Percentiles rank a stretch among this genome's conserved stretches.
Evolutionary conservation across 768 basidiomycete species (phyloP).

Genomic region (Zangia roseola): DNA sequence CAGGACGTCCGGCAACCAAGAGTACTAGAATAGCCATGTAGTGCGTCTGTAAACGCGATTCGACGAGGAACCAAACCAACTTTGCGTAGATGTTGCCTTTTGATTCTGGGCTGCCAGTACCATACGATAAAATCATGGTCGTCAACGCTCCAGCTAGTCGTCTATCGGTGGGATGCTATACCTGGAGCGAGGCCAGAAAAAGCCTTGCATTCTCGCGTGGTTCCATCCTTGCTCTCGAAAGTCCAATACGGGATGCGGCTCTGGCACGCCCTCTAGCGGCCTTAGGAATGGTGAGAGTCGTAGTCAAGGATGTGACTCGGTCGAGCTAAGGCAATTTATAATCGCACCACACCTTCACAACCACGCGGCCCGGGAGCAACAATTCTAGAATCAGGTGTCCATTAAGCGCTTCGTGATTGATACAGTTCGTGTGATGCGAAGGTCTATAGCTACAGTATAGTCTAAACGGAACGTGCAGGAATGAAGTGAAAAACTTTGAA

Average conservation of each 20-base stretch:
- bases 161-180: slow-evolving; percentile 2
- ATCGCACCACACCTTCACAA: not conserved
- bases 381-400: slow-evolving; percentile 1
- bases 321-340: not conserved
- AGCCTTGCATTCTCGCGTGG: slow-evolving; percentile 14
- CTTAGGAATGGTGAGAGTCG: not conserved
- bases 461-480: slow-evolving; percentile 11
- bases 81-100: slow-evolving; percentile 53
- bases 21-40: slow-evolving; percentile 50
- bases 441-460: slow-evolving; percentile 12
- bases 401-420: too few relatives aligned
- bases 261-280: not conserved
- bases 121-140: slow-evolving; percentile 1
- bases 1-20: slow-evolving; percentile 88
- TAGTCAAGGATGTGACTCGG: not conserved
- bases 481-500: slow-evolving; percentile 2
- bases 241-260: not conserved
- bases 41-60: not conserved
- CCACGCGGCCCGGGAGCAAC: not conserved
- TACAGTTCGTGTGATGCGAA: not conserved
- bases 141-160: not conserved
- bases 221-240: slow-evolving; percentile 22
- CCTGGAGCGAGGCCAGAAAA: slow-evolving; percentile 27
- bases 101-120: slow-evolving; percentile 42
- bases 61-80: slow-evolving; percentile 24